Conservation (phyloP, 225 moss, liverwort and hornwort species). For the Pseudoscleropodium purum region DNA sequence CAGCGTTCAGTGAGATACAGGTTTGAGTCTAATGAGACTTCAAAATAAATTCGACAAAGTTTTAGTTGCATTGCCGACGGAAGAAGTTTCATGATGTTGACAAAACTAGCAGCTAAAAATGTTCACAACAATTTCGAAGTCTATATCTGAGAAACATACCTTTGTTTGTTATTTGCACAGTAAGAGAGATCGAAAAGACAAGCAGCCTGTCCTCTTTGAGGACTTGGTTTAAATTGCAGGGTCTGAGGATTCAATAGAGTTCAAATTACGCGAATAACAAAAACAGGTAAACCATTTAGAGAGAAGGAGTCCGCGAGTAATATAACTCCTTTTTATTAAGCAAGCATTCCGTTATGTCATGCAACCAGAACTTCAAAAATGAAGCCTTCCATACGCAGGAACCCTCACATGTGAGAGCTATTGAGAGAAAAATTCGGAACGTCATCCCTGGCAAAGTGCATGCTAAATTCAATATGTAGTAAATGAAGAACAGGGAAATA, state of each 20-base stretch:
- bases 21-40: neutral
- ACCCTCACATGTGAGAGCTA: neutral
- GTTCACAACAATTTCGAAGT: neutral
- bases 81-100: neutral
- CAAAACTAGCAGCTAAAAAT: neutral
- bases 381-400: neutral
- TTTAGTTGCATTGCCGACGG: neutral
- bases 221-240: constrained; percentile 19
- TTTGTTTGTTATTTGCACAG: constrained; percentile 46
- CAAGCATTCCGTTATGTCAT: neutral
- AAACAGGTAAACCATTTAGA: neutral
- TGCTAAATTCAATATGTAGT: neutral
- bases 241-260: constrained; percentile 1
- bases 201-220: constrained; percentile 17
- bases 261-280: neutral
- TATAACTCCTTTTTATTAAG: neutral
- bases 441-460: neutral
- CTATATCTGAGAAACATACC: constrained; percentile 20
- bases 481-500: neutral
- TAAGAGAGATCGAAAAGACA: constrained; percentile 72
- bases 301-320: neutral
- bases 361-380: neutral
- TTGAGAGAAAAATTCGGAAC: neutral
- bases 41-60: neutral
- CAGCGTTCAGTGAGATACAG: neutral